A percentile compares a stretch with the other conserved stretches of the same genome.
Conservation (phyloP, 768 basidiomycete genomes). For the Rhizopogon sp. region DNA sequence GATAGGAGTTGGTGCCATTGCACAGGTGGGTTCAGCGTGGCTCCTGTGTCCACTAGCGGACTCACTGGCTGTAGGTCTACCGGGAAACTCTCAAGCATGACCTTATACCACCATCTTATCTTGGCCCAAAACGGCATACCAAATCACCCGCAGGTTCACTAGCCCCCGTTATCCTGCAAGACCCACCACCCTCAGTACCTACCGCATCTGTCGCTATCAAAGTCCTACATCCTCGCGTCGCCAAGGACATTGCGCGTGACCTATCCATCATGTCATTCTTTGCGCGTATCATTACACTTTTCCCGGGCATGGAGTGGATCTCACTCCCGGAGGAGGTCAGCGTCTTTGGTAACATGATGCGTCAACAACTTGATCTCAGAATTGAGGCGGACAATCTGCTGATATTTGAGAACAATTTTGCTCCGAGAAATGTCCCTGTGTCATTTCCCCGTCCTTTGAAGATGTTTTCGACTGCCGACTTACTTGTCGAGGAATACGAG, state of each 20-base stretch:
- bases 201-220: slow-evolving; percentile 92
- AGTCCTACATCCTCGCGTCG: slow-evolving; percentile 85
- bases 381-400: slow-evolving; percentile 86
- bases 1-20: slow-evolving; percentile 98
- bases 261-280: slow-evolving; percentile 95
- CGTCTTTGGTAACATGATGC: slow-evolving; percentile 97
- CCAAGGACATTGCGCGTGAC: slow-evolving; percentile 80
- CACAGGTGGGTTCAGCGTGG: slow-evolving; percentile 51
- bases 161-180: slow-evolving; percentile 39
- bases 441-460: slow-evolving; percentile 87
- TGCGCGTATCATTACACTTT: slow-evolving; percentile 64
- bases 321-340: slow-evolving; percentile 93
- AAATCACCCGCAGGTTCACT: slow-evolving; percentile 46
- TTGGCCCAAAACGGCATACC: slow-evolving; percentile 62
- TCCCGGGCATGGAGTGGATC: slow-evolving; percentile 96
- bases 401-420: slow-evolving; percentile 84
- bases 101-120: slow-evolving; percentile 81
- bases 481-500: slow-evolving; percentile 90
- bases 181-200: slow-evolving; percentile 69
- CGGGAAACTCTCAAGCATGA: slow-evolving; percentile 80
- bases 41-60: neutral
- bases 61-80: slow-evolving; percentile 58
- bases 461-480: slow-evolving; percentile 72
- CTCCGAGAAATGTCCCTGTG: slow-evolving; percentile 70
- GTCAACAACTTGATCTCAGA: slow-evolving; percentile 85